phyloP scores from a whole-genome alignment of 1,284 basidiomycete species.

The Polyporus tsugae region DNA sequence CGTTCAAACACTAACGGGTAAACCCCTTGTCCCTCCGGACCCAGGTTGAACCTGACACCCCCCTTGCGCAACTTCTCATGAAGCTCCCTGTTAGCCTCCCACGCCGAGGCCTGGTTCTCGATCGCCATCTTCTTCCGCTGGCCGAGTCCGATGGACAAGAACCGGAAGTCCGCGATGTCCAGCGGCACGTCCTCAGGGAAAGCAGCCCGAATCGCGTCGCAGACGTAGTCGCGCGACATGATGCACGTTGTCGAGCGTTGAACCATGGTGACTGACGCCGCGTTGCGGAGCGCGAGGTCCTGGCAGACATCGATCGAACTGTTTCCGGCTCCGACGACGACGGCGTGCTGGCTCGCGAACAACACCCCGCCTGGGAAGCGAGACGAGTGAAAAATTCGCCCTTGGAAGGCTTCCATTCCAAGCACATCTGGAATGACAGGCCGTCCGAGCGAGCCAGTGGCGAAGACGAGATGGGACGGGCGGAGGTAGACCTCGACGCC shows the following conservation, averaged over 20 bases:
- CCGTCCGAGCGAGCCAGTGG: constrained; percentile 60
- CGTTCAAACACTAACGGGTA: constrained; percentile 47
- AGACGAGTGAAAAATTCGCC: constrained; percentile 53
- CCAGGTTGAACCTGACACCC: constrained; percentile 66
- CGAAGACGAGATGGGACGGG: constrained; percentile 65
- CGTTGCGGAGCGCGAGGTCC: constrained; percentile 52
- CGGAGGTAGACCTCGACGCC: constrained; percentile 52
- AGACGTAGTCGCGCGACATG: constrained; percentile 34
- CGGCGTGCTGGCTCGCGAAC: constrained; percentile 53
- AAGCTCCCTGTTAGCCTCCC: constrained; percentile 50
- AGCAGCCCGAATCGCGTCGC: constrained; percentile 40
- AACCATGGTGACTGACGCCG: constrained; percentile 41
- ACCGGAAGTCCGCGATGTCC: constrained; percentile 56
- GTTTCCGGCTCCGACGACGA: constrained; percentile 60
- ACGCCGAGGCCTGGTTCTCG: constrained; percentile 33
- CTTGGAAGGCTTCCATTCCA: constrained; percentile 48
- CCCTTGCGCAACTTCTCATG: constrained; percentile 62
- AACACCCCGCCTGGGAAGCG: constrained; percentile 47
- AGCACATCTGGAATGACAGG: constrained; percentile 55
- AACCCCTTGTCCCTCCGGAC: constrained; percentile 62
- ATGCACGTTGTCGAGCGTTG: constrained; percentile 43
- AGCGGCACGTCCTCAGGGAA: constrained; percentile 54
- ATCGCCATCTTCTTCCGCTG: constrained; percentile 45
- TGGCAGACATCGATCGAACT: constrained; percentile 55
- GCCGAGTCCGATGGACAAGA: constrained; percentile 49